Percentiles rank a stretch among this genome's conserved stretches.
These are phyloP conservation scores for Nicotiana otophora DNA, from an alignment of 257 asterid species.

Conservation along the genomic window DNA sequence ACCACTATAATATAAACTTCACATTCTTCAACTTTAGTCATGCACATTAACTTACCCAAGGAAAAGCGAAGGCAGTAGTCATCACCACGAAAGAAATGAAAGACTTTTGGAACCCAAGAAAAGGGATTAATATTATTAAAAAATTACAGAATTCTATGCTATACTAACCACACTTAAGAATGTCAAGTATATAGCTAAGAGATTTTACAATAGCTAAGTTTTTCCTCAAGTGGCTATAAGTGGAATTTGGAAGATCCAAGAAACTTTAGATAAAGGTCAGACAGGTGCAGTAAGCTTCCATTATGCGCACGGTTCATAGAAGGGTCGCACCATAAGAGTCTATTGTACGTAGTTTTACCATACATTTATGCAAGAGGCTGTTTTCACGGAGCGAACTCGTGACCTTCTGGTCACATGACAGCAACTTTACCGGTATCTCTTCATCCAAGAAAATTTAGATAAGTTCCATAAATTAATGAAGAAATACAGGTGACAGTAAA, in stretches of 20 bases:
- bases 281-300: no score
- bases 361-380: no score
- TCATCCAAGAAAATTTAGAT: no score
- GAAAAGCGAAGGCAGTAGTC: neutral
- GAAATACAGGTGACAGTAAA: constrained; percentile 20
- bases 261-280: neutral
- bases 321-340: no score
- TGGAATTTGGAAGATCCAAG: constrained; percentile 7
- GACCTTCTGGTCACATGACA: no score
- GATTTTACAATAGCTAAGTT: neutral
- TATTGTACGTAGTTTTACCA: no score
- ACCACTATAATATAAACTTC: neutral
- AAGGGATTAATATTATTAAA: neutral
- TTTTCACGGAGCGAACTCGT: no score
- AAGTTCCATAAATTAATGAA: constrained; percentile 25
- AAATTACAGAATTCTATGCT: neutral
- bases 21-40: neutral
- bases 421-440: no score
- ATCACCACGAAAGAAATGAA: no score
- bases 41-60: neutral
- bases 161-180: neutral
- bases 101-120: neutral
- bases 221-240: neutral
- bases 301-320: no score
- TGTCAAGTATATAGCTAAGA: neutral